A percentile compares a stretch with the other conserved stretches of the same genome.
Conservation (phyloP, 495 filamentous ascomycete species). For the Recurvomyces mirabilis region DNA sequence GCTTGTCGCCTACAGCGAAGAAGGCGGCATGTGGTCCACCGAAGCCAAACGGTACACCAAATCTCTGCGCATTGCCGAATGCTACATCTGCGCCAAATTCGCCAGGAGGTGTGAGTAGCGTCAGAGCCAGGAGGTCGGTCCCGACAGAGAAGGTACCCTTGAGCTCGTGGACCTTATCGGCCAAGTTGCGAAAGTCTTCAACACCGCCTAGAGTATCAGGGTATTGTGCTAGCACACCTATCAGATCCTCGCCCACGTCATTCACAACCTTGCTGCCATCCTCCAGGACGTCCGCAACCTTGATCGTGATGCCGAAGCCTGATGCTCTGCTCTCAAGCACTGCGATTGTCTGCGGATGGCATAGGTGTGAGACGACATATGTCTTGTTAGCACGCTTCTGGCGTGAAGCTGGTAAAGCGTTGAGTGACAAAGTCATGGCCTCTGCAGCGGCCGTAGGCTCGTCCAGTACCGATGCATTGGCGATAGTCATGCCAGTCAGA, state of each 20-base stretch:
- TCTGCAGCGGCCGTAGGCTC: slow-evolving; percentile 92
- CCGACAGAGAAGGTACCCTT: slow-evolving; percentile 80
- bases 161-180: slow-evolving; percentile 66
- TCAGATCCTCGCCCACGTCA: slow-evolving; percentile 66
- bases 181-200: slow-evolving; percentile 59
- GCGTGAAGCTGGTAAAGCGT: slow-evolving; percentile 57
- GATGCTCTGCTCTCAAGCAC: slow-evolving; percentile 83
- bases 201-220: slow-evolving; percentile 82
- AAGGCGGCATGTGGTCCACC: slow-evolving; percentile 96
- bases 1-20: slow-evolving; percentile 84
- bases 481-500: slow-evolving; percentile 75
- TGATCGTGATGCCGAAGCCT: slow-evolving; percentile 79
- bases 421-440: slow-evolving; percentile 91
- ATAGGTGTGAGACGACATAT: slow-evolving; percentile 70
- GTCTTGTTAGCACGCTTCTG: slow-evolving; percentile 67
- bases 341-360: slow-evolving; percentile 82
- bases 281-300: slow-evolving; percentile 57
- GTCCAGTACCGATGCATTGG: slow-evolving; percentile 90
- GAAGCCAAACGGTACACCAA: slow-evolving; percentile 89
- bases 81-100: slow-evolving; percentile 97
- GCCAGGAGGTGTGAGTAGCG: slow-evolving; percentile 78
- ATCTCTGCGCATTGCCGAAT: slow-evolving; percentile 88
- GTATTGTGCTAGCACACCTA: slow-evolving; percentile 91
- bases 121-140: slow-evolving; percentile 85
- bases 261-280: slow-evolving; percentile 52